Base-by-base conservation (phyloP, 805 yeast genomes). In the Candida maris region DNA sequence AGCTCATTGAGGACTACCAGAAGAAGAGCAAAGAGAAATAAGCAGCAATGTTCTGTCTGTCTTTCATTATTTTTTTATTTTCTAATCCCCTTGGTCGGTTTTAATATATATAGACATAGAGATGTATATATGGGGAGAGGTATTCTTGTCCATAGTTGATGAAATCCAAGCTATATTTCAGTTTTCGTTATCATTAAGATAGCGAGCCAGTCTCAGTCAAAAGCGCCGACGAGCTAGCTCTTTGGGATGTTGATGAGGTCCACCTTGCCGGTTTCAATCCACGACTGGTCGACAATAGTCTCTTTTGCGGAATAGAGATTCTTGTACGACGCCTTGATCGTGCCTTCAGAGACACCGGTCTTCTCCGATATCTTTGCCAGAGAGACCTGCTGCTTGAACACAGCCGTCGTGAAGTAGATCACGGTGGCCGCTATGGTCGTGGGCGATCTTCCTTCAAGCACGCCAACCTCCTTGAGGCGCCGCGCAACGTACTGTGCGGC, bases 371-470 rank as follows among this genome's bases (percentile, higher is more conserved):
- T 91, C 53, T 78, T 83, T 2, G 82, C 65, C 1, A 96, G 89
- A 3, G 84, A 69, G 24, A 86, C 68, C 34, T 79, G 83, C 23
- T 81, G 80, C 30, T 84, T 84, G 58, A 89, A 89, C n/a, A 93
- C 65, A n/a, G 85, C 67, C 4, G 91, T 84, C 5, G 96, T 85
- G 85, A 93, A 81, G 64, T 91, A 93, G 32, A 93, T 91, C 4
- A 93, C 95, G 1, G 97, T 94, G 6, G 97, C 97, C 0, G 97
- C 97, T 55, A 93, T 87, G 24, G 98, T 91, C 37, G 89, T 89
- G 19, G 98, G 98, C 3, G 96, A 85, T 49, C 96, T 76, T 52
- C 98, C 97, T 13, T 95, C 97, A 54, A 93, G 71, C 25, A 91
- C 94, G 38, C 97, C 96, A 44, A 83, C 81, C 44, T 85, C 95